Base-by-base conservation (phyloP, 129 eudicot genomes). In the Artemisia argyi region DNA sequence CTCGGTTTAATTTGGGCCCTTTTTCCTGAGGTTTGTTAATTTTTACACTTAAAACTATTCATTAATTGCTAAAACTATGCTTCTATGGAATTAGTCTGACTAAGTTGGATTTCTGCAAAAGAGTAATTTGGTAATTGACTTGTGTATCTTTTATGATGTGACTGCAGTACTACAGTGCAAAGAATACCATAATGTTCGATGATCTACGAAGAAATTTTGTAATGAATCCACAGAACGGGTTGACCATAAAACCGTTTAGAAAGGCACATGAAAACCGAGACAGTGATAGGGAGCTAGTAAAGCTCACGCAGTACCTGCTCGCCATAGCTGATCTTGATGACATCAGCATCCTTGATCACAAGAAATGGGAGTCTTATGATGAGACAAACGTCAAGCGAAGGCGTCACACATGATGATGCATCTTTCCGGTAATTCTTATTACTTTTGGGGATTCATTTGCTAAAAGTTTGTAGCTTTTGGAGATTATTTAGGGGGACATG, bases 1-100 rank as follows among this genome's bases (percentile, higher is more conserved):
- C 96, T 90, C 22, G 98, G 98, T 49, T 78, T 94, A 78, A 94
- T 94, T 75, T 94, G 98, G 98, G 93, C 92, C n/a, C 92, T 80
- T 68, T 88, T 90, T 69, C 97, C 97, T 5, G 83, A 94, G 98
- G 98, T 92, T 69, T 14, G 71, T 15, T 68, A 10, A 11, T 57
- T 32, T 52, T 65, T n/a, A 0, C 78, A 65, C 56, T 52, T 22
- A 14, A 52, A 16, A 52, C 65, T 32, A 52, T 74, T 53, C 55
- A 39, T 64, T 35, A 19, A 63, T 32, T 61, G 12, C 76, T 39
- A 26, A 48, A 72, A 61, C 57, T 14, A 55, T 35, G 13, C 44
- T 71, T 59, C n/a, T 3, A 24, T 60, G 39, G 39, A 60, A 60
- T 11, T 60, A 20, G 19, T 20, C 26, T 8, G 15, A 22, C 8